phyloP scores from a whole-genome alignment of 139 green algal species.

The Chlorella sp. region DNA sequence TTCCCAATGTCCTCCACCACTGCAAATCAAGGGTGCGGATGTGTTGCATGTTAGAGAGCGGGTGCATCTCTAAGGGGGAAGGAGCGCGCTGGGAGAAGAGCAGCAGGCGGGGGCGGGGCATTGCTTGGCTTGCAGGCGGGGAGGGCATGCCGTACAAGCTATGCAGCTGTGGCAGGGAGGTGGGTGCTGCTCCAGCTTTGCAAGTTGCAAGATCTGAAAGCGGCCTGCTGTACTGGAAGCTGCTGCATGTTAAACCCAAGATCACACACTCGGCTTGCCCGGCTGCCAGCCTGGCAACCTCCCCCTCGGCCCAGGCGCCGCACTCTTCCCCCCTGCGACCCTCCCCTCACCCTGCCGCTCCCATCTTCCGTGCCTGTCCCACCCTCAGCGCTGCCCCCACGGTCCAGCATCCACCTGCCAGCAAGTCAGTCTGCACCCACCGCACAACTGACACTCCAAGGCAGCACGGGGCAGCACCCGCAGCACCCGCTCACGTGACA shows the following conservation, averaged over 20 bases:
- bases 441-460: background rate
- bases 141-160: background rate
- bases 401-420: background rate
- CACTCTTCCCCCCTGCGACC: background rate
- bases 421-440: background rate
- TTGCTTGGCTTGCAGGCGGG: background rate
- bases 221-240: too few relatives aligned
- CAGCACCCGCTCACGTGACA: conserved; percentile 49
- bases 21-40: conserved; percentile 35
- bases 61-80: background rate
- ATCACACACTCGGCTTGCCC: too few relatives aligned
- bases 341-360: too few relatives aligned
- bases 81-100: background rate
- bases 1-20: conserved; percentile 84
- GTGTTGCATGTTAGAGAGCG: background rate
- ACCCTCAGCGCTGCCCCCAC: background rate
- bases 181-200: background rate
- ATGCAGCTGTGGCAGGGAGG: too few relatives aligned
- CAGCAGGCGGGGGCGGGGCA: background rate
- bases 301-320: background rate
- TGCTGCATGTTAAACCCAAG: too few relatives aligned
- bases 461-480: background rate
- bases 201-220: background rate
- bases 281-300: too few relatives aligned
- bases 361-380: background rate